A percentile compares a stretch with the other conserved stretches of the same genome.
phyloP scores from a whole-genome alignment of 208 protist genomes.

The Herpetomonas tarakana region DNA sequence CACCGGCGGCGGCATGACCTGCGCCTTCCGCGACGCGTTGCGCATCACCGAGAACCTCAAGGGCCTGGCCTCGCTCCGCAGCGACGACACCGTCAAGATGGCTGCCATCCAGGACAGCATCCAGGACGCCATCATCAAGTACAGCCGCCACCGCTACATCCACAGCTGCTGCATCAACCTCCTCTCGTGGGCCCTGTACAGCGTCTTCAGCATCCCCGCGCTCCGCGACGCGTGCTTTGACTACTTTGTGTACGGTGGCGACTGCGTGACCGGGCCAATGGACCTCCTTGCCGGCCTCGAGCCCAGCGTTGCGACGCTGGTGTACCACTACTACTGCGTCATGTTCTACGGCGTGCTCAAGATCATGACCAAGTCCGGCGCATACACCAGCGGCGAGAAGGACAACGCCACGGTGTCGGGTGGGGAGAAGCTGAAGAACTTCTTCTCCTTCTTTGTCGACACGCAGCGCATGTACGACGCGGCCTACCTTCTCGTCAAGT shows the following conservation, averaged over 20 bases:
- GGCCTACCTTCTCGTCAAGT: conserved; percentile 52
- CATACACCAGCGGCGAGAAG: conserved; percentile 20
- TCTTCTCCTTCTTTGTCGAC: conserved; percentile 53
- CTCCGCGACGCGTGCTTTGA: conserved; percentile 88
- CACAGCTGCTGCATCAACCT: conserved; percentile 91
- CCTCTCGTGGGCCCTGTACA: conserved; percentile 90
- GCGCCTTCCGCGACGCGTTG: conserved; percentile 87
- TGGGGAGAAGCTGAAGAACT: conserved; percentile 43
- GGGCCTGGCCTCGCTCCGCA: conserved; percentile 37
- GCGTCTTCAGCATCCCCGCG: conserved; percentile 65
- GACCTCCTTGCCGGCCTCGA: conserved; percentile 80
- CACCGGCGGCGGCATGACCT: conserved; percentile 92
- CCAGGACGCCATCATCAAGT: conserved; percentile 53
- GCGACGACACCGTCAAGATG: conserved; percentile 38
- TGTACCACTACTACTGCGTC: conserved; percentile 88
- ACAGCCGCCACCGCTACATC: conserved; percentile 47
- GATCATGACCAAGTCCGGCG: conserved; percentile 45
- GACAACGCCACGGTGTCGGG: conserved; percentile 12
- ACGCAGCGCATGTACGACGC: conserved; percentile 47
- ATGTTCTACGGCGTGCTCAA: conserved; percentile 57
- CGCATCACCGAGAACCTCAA: conserved; percentile 63
- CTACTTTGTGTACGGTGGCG: conserved; percentile 87
- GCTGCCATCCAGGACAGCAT: conserved; percentile 51
- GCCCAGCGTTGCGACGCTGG: conserved; percentile 48
- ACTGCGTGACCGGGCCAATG: conserved; percentile 84